Evolutionary conservation across 495 filamentous ascomycete species (phyloP).

Genomic region (Bombardia bombarda): DNA sequence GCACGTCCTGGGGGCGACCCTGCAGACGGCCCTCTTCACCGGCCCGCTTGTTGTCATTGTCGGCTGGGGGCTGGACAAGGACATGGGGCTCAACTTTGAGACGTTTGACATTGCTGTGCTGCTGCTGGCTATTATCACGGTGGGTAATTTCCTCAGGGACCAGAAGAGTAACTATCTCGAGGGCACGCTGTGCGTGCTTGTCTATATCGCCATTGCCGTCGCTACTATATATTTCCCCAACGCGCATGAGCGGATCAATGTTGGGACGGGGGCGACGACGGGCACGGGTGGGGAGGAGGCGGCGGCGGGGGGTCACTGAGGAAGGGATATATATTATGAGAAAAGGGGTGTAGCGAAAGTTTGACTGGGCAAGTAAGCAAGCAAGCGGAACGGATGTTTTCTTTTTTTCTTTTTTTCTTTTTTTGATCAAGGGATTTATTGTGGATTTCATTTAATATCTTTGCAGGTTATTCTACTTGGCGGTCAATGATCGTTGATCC

Average conservation of each 20-base stretch:
- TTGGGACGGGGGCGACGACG: background rate
- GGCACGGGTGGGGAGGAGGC: background rate
- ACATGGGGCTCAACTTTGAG: conserved; percentile 80
- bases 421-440: no score
- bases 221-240: conserved; percentile 56
- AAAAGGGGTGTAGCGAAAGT: no score
- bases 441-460: no score
- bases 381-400: no score
- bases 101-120: conserved; percentile 81
- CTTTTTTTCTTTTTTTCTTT: no score
- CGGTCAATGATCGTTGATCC: no score
- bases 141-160: conserved; percentile 73
- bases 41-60: conserved; percentile 76
- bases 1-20: conserved; percentile 78
- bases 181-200: conserved; percentile 64
- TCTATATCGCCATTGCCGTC: conserved; percentile 58
- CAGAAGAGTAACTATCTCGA: conserved; percentile 77
- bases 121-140: conserved; percentile 80
- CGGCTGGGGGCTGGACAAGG: conserved; percentile 66
- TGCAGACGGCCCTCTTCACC: conserved; percentile 88
- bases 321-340: no score
- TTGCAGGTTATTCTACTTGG: no score
- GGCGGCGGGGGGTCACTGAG: no score
- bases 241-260: conserved; percentile 17
- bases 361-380: no score